Conservation (phyloP, 2,329 filamentous ascomycete species). For the Arthrobotrys musiformis region DNA sequence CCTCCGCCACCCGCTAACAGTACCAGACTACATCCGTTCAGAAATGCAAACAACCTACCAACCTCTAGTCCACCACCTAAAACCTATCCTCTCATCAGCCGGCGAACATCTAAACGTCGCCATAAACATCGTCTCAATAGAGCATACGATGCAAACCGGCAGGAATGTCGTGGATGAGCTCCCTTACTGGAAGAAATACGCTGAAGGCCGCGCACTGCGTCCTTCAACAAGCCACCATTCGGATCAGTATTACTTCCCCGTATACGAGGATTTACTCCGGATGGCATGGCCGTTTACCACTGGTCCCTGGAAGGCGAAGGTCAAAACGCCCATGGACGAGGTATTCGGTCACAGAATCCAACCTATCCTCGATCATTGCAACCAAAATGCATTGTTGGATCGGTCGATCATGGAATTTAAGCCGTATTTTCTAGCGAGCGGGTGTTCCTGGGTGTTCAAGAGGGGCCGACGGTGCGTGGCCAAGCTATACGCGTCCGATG, state of each 20-base stretch:
- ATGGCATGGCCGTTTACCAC: conserved; percentile 16
- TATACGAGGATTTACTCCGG: background rate
- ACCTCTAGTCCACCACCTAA: background rate
- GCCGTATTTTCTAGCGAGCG: background rate
- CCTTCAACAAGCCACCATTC: background rate
- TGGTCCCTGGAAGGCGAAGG: background rate
- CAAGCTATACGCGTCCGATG: background rate
- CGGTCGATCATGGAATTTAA: background rate
- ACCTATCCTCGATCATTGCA: background rate
- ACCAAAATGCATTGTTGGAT: background rate
- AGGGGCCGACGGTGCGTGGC: background rate
- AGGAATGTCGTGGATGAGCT: background rate
- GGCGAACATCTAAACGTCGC: background rate
- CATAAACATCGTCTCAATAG: background rate
- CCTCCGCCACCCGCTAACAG: background rate
- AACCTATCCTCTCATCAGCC: background rate
- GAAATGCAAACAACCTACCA: background rate
- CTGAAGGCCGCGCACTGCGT: background rate
- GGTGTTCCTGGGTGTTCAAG: background rate
- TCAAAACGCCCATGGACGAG: background rate
- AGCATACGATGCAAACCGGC: background rate
- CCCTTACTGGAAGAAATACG: background rate
- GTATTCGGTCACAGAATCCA: background rate
- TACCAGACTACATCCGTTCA: background rate
- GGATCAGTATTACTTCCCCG: background rate